Evolutionary conservation across 176 grass and related monocot species (phyloP).

Genomic region (bread wheat (Triticum aestivum)): IWGSC_CS_RefSeq_v2.1 NC_057800.1:593440257-593440756

Average conservation of each 20-base stretch:
- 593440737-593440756: background rate
- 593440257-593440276: too few relatives aligned
- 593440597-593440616: background rate
- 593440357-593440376: background rate
- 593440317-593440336: slow-evolving; percentile 6
- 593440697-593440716: background rate
- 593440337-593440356: background rate
- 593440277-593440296: too few relatives aligned
- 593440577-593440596: background rate
- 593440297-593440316: background rate
- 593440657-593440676: background rate
- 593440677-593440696: background rate
- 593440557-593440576: background rate
- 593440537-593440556: background rate
- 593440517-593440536: background rate
- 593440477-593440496: background rate
- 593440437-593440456: background rate
- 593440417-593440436: background rate
- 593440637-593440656: background rate
- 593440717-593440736: background rate
- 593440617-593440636: background rate
- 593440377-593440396: background rate
- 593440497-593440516: background rate
- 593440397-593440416: background rate
- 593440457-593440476: background rate